Conservation (phyloP, 768 basidiomycete genomes). For the Plicaturopsis crispa region DNA sequence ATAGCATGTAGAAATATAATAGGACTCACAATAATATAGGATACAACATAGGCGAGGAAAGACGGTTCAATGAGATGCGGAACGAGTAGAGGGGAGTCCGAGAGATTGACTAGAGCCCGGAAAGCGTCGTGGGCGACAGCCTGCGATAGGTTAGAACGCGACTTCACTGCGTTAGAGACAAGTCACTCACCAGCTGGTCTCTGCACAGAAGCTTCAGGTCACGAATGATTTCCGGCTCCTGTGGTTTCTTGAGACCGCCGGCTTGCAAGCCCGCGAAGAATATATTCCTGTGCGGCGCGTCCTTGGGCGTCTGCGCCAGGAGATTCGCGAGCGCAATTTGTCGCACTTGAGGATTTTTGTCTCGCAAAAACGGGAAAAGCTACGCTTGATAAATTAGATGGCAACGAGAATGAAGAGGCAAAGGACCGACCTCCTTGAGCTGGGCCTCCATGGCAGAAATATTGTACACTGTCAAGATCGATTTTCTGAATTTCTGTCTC, state of each 20-base stretch:
- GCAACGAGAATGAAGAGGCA: conserved; percentile 2
- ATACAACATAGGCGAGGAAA: conserved; percentile 77
- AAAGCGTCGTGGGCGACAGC: conserved; percentile 92
- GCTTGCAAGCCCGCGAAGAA: conserved; percentile 60
- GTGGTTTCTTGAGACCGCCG: conserved; percentile 48
- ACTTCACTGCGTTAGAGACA: not conserved
- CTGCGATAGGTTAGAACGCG: conserved; percentile 33
- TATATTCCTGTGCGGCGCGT: conserved; percentile 62
- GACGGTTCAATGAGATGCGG: conserved; percentile 57
- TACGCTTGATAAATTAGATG: conserved; percentile 22
- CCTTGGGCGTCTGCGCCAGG: conserved; percentile 68
- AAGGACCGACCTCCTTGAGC: conserved; percentile 27
- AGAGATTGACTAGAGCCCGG: conserved; percentile 88
- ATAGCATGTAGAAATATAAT: conserved; percentile 1
- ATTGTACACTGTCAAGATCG: not conserved
- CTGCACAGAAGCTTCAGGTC: conserved; percentile 84
- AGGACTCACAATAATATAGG: conserved; percentile 78
- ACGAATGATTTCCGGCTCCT: conserved; percentile 62
- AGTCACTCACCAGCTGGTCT: conserved; percentile 66
- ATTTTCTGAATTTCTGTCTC: conserved; percentile 20
- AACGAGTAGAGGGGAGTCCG: conserved; percentile 70
- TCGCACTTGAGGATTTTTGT: conserved; percentile 81
- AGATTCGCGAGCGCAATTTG: conserved; percentile 83
- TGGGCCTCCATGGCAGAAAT: conserved; percentile 28
- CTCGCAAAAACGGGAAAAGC: conserved; percentile 80